Percentiles rank a stretch among this genome's conserved stretches.
Conservation (phyloP, 169 alveolate genomes). For the Eimeria falciformis region DNA sequence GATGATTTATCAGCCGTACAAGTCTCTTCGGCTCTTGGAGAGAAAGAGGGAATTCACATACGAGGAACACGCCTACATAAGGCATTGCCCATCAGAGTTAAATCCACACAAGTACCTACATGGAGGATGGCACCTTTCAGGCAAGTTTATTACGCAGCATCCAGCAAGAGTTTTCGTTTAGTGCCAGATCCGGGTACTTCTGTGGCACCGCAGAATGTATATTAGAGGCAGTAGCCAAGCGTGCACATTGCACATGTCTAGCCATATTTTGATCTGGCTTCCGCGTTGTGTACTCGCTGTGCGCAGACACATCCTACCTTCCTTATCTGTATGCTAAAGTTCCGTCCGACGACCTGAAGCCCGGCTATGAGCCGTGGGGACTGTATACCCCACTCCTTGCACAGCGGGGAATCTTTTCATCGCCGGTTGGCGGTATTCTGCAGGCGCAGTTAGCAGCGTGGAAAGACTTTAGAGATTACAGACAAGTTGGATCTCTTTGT, state of each 20-base stretch:
- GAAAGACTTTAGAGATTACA: slow-evolving; percentile 63
- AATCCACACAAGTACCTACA: slow-evolving; percentile 48
- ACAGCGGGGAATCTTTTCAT: background rate
- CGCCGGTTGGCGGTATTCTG: slow-evolving; percentile 32
- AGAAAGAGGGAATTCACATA: background rate
- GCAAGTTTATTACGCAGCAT: background rate
- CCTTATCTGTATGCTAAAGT: slow-evolving; percentile 58
- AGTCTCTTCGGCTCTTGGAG: slow-evolving; percentile 26
- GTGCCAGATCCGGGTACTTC: too few species aligned
- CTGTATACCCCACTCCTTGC: slow-evolving; percentile 25
- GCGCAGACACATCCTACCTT: slow-evolving; percentile 56
- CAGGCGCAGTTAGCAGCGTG: slow-evolving; percentile 56
- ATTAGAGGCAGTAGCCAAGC: too few species aligned
- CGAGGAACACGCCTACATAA: slow-evolving; percentile 15
- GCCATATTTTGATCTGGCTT: too few species aligned
- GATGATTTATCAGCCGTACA: slow-evolving; percentile 17
- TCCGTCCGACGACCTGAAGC: slow-evolving; percentile 65
- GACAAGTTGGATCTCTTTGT: slow-evolving; percentile 58
- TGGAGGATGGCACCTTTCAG: slow-evolving; percentile 73
- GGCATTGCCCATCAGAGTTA: slow-evolving; percentile 40
- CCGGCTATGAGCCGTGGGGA: slow-evolving; percentile 68
- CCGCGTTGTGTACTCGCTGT: too few species aligned
- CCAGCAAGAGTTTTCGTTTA: background rate
- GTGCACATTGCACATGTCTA: too few species aligned
- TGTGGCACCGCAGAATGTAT: too few species aligned